Conservation (phyloP, 148 eudicot genomes). For the Cornus controversa region DNA sequence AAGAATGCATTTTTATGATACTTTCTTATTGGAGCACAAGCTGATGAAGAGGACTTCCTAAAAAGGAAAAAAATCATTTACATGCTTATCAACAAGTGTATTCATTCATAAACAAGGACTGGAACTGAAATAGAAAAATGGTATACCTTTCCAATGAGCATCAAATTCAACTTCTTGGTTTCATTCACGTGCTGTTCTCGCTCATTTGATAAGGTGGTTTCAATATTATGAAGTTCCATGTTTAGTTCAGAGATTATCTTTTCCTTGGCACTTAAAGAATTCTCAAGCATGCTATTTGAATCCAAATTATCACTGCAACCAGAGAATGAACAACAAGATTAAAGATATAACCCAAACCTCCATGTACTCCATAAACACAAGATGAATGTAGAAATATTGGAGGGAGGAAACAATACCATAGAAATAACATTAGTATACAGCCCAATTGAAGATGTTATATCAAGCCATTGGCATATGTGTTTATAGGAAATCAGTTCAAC, state of each 20-base stretch:
- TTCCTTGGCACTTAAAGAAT: slow-evolving; percentile 88
- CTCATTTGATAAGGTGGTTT: slow-evolving; percentile 76
- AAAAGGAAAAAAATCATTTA: background rate
- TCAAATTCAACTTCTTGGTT: slow-evolving; percentile 73
- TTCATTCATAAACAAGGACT: background rate
- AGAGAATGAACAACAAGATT: slow-evolving; percentile 19
- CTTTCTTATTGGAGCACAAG: background rate
- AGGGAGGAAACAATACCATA: background rate
- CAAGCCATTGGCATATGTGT: background rate
- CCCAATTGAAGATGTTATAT: background rate
- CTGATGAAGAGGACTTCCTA: background rate
- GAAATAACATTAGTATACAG: background rate
- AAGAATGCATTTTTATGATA: background rate
- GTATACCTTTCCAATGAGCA: slow-evolving; percentile 78
- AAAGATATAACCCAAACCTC: background rate
- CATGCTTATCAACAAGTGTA: background rate
- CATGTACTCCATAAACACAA: slow-evolving; percentile 11
- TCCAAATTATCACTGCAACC: slow-evolving; percentile 71
- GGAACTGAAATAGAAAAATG: background rate
- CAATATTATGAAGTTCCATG: slow-evolving; percentile 89
- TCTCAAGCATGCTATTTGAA: slow-evolving; percentile 80
- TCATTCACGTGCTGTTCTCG: slow-evolving; percentile 75
- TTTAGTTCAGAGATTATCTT: slow-evolving; percentile 91
- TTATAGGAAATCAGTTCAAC: background rate
- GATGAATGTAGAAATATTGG: background rate